Evolutionary conservation across 2,329 filamentous ascomycete species (phyloP).

Genomic region (Zalaria obscura): DNA sequence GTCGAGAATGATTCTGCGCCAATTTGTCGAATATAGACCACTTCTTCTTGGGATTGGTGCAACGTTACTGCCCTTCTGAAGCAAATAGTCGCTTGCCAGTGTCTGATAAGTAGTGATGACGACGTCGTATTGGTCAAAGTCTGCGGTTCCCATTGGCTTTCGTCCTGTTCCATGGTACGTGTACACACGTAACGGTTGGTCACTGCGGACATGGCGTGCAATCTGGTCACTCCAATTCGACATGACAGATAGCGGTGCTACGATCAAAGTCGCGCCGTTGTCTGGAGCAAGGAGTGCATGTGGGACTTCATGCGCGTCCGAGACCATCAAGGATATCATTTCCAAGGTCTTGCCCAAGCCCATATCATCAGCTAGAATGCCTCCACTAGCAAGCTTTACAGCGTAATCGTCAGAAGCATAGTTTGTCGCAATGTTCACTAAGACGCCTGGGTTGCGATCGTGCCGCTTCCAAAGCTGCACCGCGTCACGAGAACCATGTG

Average conservation of each 20-base stretch:
- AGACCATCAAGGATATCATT: slow-evolving; percentile 64
- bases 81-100: slow-evolving; percentile 50
- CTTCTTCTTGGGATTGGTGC: slow-evolving; percentile 21
- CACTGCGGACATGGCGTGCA: slow-evolving; percentile 50
- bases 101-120: slow-evolving; percentile 78
- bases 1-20: slow-evolving; percentile 69
- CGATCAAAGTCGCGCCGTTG: slow-evolving; percentile 56
- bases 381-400: slow-evolving; percentile 59
- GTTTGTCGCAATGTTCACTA: slow-evolving; percentile 57
- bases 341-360: slow-evolving; percentile 82
- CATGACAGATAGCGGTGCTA: slow-evolving; percentile 75
- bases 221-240: slow-evolving; percentile 82
- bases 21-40: slow-evolving; percentile 50
- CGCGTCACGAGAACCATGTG: slow-evolving; percentile 41
- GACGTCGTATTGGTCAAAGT: slow-evolving; percentile 55
- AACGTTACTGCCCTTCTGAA: slow-evolving; percentile 23
- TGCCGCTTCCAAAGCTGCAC: slow-evolving; percentile 66
- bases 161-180: slow-evolving; percentile 57
- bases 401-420: slow-evolving; percentile 40
- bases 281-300: slow-evolving; percentile 6
- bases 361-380: slow-evolving; percentile 87
- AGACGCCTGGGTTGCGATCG: slow-evolving; percentile 25
- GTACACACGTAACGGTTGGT: slow-evolving; percentile 50
- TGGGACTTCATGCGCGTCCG: slow-evolving; percentile 23
- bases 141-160: slow-evolving; percentile 34